Evolutionary conservation across 2,329 filamentous ascomycete species (phyloP), one percentile per base, ranked within the genome.

Genomic region (Cladosporium sphaerospermum): DNA sequence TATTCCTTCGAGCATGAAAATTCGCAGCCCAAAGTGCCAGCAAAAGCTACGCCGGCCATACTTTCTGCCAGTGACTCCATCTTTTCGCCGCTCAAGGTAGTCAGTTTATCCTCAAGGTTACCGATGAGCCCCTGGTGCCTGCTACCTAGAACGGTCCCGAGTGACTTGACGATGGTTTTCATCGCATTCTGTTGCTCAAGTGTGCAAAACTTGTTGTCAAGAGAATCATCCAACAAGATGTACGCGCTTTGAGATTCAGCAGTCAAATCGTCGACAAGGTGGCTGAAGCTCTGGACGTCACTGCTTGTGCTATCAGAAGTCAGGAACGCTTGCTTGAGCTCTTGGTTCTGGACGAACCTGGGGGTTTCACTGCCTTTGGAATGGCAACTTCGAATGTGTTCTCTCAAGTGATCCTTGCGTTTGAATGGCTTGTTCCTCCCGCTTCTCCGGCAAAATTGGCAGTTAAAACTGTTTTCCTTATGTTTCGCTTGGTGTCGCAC

Each of bases 301-400:
- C 16, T 42, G 16, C 5, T 9, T 28, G 16, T 11, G 13, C 40
- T 42, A 14, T 18, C 9, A 19, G 7, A 9, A 16, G 40, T 42
- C 40, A 23, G 16, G 3, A 42, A 11, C 16, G 40, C 8, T 28
- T n/a, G 9, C 40, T 28, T 23, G 14, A 9, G 9, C 13, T 42
- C 13, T 10, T 10, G 10, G 2, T 9, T 32, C 18, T 34, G 13
- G 31, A 39, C 36, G n/a, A 39, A 39, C 36, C 36, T 14, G 36
- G 8, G 7, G 7, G 9, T 39, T 2, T 14, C 36, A 14, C 13
- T 14, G n/a, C n/a, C n/a, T 39, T 39, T 39, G 36, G 13, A 16
- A 34, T 51, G 48, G 31, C 48, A 51, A 9, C 18, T 51, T 33
- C 48, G 48, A 8, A 51, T 28, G 13, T 44, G 48, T 13, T 51